These are phyloP conservation scores for Bacidia rubella DNA, from an alignment of 495 filamentous ascomycete genomes.

Conservation along the genomic window DNA sequence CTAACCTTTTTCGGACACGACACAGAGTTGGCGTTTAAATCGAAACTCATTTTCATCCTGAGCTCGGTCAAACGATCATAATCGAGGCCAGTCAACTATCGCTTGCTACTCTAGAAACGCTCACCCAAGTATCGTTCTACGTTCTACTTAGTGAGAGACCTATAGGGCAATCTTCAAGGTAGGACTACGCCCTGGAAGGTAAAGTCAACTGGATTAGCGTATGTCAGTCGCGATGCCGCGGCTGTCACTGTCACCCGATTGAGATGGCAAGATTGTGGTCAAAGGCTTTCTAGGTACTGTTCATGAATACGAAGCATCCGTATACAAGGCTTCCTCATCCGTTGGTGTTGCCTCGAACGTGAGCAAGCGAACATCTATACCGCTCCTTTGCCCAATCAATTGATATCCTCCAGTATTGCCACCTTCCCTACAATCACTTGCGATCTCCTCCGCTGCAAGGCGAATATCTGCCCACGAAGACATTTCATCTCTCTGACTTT, in stretches of 20 bases:
- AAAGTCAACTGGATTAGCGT: no score
- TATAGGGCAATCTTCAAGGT: no score
- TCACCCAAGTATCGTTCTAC: no score
- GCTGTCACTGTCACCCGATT: no score
- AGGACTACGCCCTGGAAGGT: no score
- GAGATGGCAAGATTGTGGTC: no score
- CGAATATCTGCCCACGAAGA: not conserved
- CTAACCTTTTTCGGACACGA: not conserved
- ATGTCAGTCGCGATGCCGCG: no score
- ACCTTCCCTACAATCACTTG: not conserved
- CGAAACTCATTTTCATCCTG: no score
- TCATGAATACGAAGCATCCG: not conserved
- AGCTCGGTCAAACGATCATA: not conserved
- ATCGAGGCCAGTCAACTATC: not conserved
- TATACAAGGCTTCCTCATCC: not conserved
- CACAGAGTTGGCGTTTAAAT: not conserved
- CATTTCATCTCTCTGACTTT: not conserved
- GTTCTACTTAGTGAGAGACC: no score
- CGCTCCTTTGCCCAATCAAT: not conserved
- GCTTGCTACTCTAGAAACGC: no score
- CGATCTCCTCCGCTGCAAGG: not conserved
- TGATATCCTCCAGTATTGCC: not conserved
- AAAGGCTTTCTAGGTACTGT: not conserved
- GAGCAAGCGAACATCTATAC: not conserved
- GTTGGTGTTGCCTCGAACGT: not conserved